These are phyloP conservation scores for Pholiota microspora DNA, from an alignment of 768 basidiomycete genomes.

Conservation along the genomic window DNA sequence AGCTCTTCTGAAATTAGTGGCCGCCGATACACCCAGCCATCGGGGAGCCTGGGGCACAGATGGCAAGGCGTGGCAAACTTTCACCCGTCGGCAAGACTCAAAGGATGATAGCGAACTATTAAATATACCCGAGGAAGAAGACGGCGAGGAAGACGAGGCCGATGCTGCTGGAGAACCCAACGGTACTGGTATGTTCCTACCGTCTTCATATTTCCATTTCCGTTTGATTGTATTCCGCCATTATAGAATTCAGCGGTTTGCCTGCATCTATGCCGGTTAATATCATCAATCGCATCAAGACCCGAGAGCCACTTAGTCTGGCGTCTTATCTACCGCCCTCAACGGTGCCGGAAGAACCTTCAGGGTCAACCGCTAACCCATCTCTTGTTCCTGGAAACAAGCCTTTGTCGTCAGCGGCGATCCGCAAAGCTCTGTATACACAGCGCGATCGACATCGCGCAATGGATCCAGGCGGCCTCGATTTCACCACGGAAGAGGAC, in stretches of 20 bases:
- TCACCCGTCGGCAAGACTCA: conserved; percentile 40
- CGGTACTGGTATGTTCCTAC: neutral
- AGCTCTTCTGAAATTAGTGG: conserved; percentile 61
- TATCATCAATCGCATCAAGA: conserved; percentile 40
- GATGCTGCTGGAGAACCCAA: neutral
- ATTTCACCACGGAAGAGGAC: conserved; percentile 51
- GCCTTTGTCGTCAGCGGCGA: conserved; percentile 40
- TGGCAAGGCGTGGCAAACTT: conserved; percentile 62
- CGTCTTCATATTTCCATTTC: neutral
- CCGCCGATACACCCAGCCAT: conserved; percentile 68
- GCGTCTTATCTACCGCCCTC: conserved; percentile 60
- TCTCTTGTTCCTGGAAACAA: conserved; percentile 18
- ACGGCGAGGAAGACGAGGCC: conserved; percentile 21
- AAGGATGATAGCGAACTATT: conserved; percentile 17
- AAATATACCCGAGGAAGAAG: conserved; percentile 28
- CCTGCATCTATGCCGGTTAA: conserved; percentile 63
- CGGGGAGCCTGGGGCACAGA: conserved; percentile 66
- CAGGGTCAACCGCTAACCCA: conserved; percentile 27
- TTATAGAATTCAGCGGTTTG: conserved; percentile 24
- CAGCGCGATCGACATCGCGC: conserved; percentile 63
- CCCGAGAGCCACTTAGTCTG: conserved; percentile 41
- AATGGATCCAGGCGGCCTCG: conserved; percentile 69
- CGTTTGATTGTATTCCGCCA: neutral
- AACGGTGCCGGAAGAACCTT: conserved; percentile 35
- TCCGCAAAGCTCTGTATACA: conserved; percentile 64